Evolutionary conservation across 108 stramenopile species (phyloP), one percentile per base, ranked within the genome.

Genomic region (Epipyxis sp.): DNA sequence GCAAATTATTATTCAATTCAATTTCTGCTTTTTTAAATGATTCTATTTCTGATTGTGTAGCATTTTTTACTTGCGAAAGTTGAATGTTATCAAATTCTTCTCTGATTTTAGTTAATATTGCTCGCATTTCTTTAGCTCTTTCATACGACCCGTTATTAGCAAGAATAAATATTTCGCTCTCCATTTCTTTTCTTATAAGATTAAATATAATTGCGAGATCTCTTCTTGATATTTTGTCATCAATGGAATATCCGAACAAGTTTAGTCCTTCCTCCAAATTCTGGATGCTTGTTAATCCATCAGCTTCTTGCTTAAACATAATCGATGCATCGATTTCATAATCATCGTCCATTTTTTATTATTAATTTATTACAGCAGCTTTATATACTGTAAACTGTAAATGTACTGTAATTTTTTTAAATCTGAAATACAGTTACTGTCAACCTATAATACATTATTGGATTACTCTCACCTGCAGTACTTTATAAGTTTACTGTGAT

Each of bases 101-200:
- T 65, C 61, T 16, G 6, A 65, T 16, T 32, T 65, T 65, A 10
- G 61, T 65, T 32, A 65, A 25, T 35, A 16, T 16, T 32, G 61
- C 61, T 6, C 61, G 61, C 61, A 65, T 65, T 65, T 65, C 61
- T 32, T 65, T 65, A 16, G 61, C 61, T 25, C 34, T 32, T 6
- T 10, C 25, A 37, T 65, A 65, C 10, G 30, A 37, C 27, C 61
- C 61, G 34, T 3, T 13, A 32, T 65, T 65, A 37, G 61, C 61
- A 29, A 65, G 35, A 13, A 3, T 3, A 65, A 65, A 65, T 6
- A 65, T 65, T 32, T 65, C 61, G 34, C 30, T 16, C 35, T 65
- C 61, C 61, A 65, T 65, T 3, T 16, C 61, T 32, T 65, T 37
- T 29, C 61, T 16, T 32, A 65, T 65, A 6, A 32, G 61, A 65